Evolutionary conservation across 2,329 filamentous ascomycete species (phyloP).

Genomic region (Paecilomyces formosus): DNA sequence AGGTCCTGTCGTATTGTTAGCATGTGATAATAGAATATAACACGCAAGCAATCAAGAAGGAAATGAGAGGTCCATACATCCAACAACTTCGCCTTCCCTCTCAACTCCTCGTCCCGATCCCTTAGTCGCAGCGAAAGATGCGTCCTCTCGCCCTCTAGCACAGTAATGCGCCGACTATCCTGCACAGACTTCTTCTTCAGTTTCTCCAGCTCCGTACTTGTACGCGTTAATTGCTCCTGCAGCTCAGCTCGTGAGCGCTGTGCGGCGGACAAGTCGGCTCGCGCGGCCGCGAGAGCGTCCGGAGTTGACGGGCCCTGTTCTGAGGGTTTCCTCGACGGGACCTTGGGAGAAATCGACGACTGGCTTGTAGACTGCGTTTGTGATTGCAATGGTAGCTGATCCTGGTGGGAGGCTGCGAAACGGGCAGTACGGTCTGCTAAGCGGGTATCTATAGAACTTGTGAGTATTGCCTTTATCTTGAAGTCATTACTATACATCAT

Average conservation of each 20-base stretch:
- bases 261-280: conserved; percentile 66
- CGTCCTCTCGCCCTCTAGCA: conserved; percentile 56
- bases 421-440: conserved; percentile 61
- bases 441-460: conserved; percentile 47
- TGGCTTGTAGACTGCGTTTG: conserved; percentile 21
- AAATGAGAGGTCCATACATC: conserved; percentile 52
- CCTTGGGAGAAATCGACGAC: conserved; percentile 13
- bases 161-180: conserved; percentile 55
- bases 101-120: conserved; percentile 79
- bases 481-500: background rate
- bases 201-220: conserved; percentile 57
- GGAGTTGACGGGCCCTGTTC: conserved; percentile 6
- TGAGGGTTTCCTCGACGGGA: conserved; percentile 5
- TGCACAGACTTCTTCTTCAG: conserved; percentile 53
- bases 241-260: conserved; percentile 66
- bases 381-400: conserved; percentile 16
- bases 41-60: too few species aligned
- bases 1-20: conserved; percentile 50
- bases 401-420: conserved; percentile 28
- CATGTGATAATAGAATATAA: too few species aligned
- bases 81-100: conserved; percentile 73
- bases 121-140: conserved; percentile 59
- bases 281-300: conserved; percentile 28
- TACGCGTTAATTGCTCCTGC: conserved; percentile 54
- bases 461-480: conserved; percentile 1